Evolutionary conservation across 805 yeast species (phyloP).

Genomic region (Blastobotrys chiropterorum): DNA sequence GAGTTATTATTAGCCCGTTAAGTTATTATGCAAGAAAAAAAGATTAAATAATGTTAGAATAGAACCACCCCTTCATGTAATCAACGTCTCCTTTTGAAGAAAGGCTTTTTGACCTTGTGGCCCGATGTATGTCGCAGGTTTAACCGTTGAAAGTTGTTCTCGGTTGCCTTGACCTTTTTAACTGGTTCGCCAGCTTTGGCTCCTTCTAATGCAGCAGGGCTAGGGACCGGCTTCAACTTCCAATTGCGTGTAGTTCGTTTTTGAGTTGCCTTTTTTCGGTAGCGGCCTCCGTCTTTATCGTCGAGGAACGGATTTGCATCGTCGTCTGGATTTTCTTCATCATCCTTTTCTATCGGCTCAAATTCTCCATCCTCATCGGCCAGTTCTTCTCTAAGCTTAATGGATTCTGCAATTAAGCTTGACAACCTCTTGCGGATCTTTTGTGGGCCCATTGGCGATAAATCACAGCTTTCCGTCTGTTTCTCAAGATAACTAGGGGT

Average conservation of each 20-base stretch:
- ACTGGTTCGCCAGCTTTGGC: slow-evolving; percentile 15
- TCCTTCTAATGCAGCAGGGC: slow-evolving; percentile 24
- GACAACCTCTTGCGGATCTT: slow-evolving; percentile 30
- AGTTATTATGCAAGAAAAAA: not conserved
- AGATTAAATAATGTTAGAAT: not conserved
- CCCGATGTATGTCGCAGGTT: slow-evolving; percentile 19
- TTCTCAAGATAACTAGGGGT: slow-evolving; percentile 14
- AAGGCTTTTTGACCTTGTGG: no score
- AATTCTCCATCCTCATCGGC: slow-evolving; percentile 13
- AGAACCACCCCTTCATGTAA: not conserved
- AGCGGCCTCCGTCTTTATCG: slow-evolving; percentile 20
- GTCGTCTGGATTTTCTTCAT: slow-evolving; percentile 18
- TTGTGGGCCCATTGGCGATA: slow-evolving; percentile 1
- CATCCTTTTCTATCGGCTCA: slow-evolving; percentile 10
- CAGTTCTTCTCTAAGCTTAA: slow-evolving; percentile 17
- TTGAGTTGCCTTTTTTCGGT: slow-evolving; percentile 33
- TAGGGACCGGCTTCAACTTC: slow-evolving; percentile 16
- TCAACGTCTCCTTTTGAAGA: slow-evolving; percentile 7
- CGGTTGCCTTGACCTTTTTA: slow-evolving; percentile 13
- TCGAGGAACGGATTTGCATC: not conserved
- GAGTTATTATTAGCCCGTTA: slow-evolving; percentile 55
- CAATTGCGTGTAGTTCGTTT: slow-evolving; percentile 31
- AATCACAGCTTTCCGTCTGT: not conserved
- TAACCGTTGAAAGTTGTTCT: slow-evolving; percentile 19
- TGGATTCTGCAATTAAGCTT: slow-evolving; percentile 43